Evolutionary conservation across 352 stramenopile genomes (phyloP).

Genomic region (Phytopythium cucurbitacearum): DNA sequence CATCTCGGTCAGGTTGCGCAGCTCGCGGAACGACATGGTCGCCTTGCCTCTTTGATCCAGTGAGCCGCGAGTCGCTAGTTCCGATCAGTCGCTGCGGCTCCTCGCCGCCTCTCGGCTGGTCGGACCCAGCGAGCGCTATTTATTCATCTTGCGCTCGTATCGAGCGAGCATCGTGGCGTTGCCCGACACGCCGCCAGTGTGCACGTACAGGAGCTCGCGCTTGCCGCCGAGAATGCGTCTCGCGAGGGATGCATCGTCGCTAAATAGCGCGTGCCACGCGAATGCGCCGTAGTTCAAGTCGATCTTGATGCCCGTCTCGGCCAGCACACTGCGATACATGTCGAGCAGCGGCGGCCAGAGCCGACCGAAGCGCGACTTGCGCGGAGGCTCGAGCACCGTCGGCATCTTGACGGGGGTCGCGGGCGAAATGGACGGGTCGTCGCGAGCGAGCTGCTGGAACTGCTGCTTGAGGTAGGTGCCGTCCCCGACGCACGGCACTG

Average conservation of each 20-base stretch:
- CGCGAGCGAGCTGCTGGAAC: slow-evolving; percentile 31
- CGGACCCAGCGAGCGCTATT: not conserved
- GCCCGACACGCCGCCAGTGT: slow-evolving; percentile 70
- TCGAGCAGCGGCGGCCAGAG: slow-evolving; percentile 46
- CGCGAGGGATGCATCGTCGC: slow-evolving; percentile 29
- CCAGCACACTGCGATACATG: slow-evolving; percentile 58
- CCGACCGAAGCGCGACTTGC: slow-evolving; percentile 68
- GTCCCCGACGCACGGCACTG: slow-evolving; percentile 73
- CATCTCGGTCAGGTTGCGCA: slow-evolving; percentile 94
- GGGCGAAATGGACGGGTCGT: slow-evolving; percentile 12
- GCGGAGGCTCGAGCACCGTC: slow-evolving; percentile 35
- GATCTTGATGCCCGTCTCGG: slow-evolving; percentile 59
- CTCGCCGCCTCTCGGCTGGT: not conserved
- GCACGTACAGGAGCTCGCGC: slow-evolving; percentile 71
- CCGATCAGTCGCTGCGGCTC: slow-evolving; percentile 5
- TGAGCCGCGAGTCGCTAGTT: too few species aligned
- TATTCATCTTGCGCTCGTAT: slow-evolving; percentile 32
- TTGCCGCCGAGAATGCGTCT: slow-evolving; percentile 13
- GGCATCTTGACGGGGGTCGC: slow-evolving; percentile 13
- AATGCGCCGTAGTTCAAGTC: slow-evolving; percentile 76
- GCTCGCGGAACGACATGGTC: slow-evolving; percentile 81
- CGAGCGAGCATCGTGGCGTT: slow-evolving; percentile 72
- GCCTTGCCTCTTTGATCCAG: not conserved
- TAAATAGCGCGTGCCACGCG: slow-evolving; percentile 77
- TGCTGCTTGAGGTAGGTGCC: slow-evolving; percentile 51